Conservation (phyloP, 208 protist species). For the Novymonas esmeraldas region DNA sequence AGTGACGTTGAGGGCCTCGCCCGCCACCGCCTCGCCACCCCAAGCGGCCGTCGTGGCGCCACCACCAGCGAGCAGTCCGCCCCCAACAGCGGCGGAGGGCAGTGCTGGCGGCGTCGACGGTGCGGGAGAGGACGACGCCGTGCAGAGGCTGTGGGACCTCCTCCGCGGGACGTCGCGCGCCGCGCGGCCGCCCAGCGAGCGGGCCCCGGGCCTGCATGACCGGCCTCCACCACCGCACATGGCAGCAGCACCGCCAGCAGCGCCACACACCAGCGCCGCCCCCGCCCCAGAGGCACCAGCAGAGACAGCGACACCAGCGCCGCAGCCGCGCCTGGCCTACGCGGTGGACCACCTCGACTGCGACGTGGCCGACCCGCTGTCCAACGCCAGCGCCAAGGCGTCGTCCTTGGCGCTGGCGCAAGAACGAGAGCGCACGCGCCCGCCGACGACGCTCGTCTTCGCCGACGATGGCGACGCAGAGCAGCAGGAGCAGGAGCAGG, state of each 20-base stretch:
- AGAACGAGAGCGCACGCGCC: not conserved
- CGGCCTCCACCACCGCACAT: too few species aligned
- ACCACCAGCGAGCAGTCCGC: not conserved
- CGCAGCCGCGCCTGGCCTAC: not conserved
- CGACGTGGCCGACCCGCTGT: not conserved
- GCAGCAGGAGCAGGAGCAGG: not conserved
- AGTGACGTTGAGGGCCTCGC: not conserved
- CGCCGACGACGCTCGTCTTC: too few species aligned
- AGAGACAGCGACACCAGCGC: not conserved
- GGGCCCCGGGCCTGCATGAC: too few species aligned
- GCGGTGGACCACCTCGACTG: not conserved
- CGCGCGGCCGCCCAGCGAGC: too few species aligned
- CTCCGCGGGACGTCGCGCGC: not conserved
- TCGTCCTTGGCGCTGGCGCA: not conserved
- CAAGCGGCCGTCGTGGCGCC: not conserved
- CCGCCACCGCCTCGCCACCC: conserved; percentile 8
- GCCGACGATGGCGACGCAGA: not conserved
- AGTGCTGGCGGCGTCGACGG: not conserved
- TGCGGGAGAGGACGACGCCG: not conserved
- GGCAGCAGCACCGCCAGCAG: too few species aligned
- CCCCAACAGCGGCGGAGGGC: not conserved
- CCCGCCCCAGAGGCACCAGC: too few species aligned
- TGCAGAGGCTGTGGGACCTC: conserved; percentile 7
- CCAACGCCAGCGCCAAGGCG: not conserved
- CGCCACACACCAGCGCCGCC: too few species aligned